A percentile compares a stretch with the other conserved stretches of the same genome.
These are phyloP conservation scores for Tuber calosporum DNA, from an alignment of 495 filamentous ascomycete species.

Conservation along the genomic window DNA sequence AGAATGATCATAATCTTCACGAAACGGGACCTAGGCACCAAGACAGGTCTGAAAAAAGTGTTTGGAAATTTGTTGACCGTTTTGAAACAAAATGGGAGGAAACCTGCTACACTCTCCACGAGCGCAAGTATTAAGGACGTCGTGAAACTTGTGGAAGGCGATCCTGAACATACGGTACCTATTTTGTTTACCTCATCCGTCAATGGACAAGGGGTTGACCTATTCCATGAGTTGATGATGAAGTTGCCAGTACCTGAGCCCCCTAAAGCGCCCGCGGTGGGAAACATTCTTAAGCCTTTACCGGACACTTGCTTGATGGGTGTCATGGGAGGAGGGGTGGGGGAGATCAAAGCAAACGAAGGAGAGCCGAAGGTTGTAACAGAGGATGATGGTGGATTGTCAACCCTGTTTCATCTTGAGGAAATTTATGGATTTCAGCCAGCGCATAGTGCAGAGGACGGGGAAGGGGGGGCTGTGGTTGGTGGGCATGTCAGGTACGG, in stretches of 20 bases:
- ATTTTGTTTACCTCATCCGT: conserved; percentile 85
- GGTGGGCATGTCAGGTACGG: conserved; percentile 79
- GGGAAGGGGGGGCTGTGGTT: conserved; percentile 55
- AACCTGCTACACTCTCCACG: conserved; percentile 60
- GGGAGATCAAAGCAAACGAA: conserved; percentile 13
- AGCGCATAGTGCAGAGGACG: conserved; percentile 14
- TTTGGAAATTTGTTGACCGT: conserved; percentile 67
- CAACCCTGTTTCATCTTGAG: conserved; percentile 73
- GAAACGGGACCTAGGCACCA: conserved; percentile 81
- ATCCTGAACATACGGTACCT: conserved; percentile 58
- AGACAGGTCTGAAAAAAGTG: conserved; percentile 57
- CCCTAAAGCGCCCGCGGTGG: conserved; percentile 47
- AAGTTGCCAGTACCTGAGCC: conserved; percentile 63
- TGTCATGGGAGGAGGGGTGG: conserved; percentile 1
- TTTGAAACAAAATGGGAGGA: conserved; percentile 66
- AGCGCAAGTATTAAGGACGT: conserved; percentile 48
- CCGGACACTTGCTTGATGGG: conserved; percentile 10
- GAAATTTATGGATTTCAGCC: conserved; percentile 56
- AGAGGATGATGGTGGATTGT: conserved; percentile 26
- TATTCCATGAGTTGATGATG: conserved; percentile 73
- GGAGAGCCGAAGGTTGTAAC: neutral
- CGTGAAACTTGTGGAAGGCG: conserved; percentile 48
- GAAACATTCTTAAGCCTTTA: conserved; percentile 9
- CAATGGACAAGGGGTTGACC: conserved; percentile 70
- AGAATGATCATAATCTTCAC: conserved; percentile 77